phyloP scores from a whole-genome alignment of 345 rosid species.

The Cardiospermum halicacabum region DNA sequence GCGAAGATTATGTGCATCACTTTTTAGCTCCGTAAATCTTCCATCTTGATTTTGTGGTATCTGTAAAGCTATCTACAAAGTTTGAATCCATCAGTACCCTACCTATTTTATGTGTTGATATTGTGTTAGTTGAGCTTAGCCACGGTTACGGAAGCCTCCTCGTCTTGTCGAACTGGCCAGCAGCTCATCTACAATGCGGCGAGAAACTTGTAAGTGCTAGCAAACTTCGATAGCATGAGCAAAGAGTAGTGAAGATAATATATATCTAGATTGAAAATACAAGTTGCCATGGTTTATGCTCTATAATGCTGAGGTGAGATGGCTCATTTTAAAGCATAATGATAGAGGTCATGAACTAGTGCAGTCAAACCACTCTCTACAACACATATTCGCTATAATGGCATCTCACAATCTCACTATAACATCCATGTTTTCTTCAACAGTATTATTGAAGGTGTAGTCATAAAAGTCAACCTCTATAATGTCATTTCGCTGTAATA shows the following conservation, averaged over 20 bases:
- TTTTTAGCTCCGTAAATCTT: constrained; percentile 2
- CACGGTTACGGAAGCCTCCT: constrained; percentile 24
- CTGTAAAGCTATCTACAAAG: constrained; percentile 21
- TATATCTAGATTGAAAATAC: neutral
- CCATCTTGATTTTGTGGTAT: neutral
- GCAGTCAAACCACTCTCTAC: too few species aligned
- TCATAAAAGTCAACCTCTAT: too few species aligned
- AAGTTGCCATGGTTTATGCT: too few species aligned
- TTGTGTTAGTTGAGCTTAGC: constrained; percentile 16
- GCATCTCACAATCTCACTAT: too few species aligned
- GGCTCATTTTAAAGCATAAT: too few species aligned
- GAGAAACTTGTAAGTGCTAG: neutral
- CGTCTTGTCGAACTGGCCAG: constrained; percentile 42
- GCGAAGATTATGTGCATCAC: neutral
- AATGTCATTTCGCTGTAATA: too few species aligned
- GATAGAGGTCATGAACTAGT: too few species aligned
- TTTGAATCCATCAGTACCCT: neutral
- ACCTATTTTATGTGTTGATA: neutral
- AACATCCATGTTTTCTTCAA: too few species aligned
- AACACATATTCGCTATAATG: too few species aligned
- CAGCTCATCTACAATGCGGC: constrained; percentile 35
- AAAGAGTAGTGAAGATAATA: too few species aligned
- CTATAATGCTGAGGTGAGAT: too few species aligned
- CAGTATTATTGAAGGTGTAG: too few species aligned
- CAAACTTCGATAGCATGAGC: neutral